A percentile compares a stretch with the other conserved stretches of the same genome.
Conservation (phyloP, 2,329 filamentous ascomycete genomes). For the Microsporum canis region DNA sequence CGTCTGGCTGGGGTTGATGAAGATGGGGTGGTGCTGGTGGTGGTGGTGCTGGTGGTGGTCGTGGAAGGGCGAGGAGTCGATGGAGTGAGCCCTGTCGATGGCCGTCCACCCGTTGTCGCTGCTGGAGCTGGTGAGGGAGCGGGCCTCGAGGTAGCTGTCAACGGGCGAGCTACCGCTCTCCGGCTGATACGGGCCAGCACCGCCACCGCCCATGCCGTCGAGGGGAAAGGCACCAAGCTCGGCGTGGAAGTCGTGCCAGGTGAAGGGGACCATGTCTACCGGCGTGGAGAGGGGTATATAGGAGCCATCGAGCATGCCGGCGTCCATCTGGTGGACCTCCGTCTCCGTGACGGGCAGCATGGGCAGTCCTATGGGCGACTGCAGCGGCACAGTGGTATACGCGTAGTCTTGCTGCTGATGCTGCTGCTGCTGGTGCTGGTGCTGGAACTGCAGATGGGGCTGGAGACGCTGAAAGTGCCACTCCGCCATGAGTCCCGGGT, state of each 20-base stretch:
- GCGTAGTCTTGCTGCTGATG: constrained; percentile 40
- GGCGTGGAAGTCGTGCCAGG: constrained; percentile 69
- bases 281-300: constrained; percentile 46
- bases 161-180: constrained; percentile 54
- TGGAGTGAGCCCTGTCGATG: constrained; percentile 63
- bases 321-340: constrained; percentile 40
- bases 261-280: constrained; percentile 55
- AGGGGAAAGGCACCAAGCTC: constrained; percentile 51
- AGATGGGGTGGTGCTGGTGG: constrained; percentile 45
- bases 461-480: constrained; percentile 37
- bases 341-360: constrained; percentile 45
- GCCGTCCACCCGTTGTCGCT: constrained; percentile 81
- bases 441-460: constrained; percentile 28
- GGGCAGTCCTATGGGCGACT: constrained; percentile 41
- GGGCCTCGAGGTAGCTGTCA: constrained; percentile 71
- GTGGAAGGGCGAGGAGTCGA: constrained; percentile 45
- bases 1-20: constrained; percentile 87
- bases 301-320: constrained; percentile 50
- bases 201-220: background rate
- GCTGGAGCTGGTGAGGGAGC: constrained; percentile 67
- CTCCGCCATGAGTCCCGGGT: constrained; percentile 35
- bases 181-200: constrained; percentile 27
- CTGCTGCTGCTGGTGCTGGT: constrained; percentile 31
- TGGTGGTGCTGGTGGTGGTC: background rate
- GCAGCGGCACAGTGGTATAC: constrained; percentile 42